Evolutionary conservation across 192 early-diverging fungal genomes (phyloP), one percentile per base, ranked within the genome.

Genomic region (Diversispora eburnea): DNA sequence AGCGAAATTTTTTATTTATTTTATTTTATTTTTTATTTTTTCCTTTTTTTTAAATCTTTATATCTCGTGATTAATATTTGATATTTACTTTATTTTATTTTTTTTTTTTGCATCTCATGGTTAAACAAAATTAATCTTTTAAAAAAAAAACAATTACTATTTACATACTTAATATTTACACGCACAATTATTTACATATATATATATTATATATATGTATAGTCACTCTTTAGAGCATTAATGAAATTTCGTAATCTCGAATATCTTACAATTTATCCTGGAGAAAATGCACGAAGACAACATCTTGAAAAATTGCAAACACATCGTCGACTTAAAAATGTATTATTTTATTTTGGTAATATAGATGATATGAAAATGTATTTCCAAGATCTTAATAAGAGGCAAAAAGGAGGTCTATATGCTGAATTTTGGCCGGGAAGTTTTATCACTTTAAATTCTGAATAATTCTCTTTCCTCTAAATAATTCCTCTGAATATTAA

Each of bases 271-370:
- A 62, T 62, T 41, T 62, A 62, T 62, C 60, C 60, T 22, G 60
- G 60, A 6, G 60, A 62, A 41, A 39, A 62, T 43, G 60, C 33
- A 41, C 22, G 39, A 41, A 22, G 60, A 43, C 60, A 62, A 17
- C 60, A 62, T 62, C 39, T 62, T 41, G 60, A 62, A 43, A 62
- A 62, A 19, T 62, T 62, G 41, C 60, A 62, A 62, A 41, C 60
- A n/a, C 60, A 62, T 62, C 60, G 60, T 41, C 60, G 60, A 17
- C 60, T 62, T 41, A 62, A 62, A 41, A 39, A 62, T 39, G 60
- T 62, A 1, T 15, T 41, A 7, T 62, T 62, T 17, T 62, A 62
- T 62, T 62, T 62, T 13, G 22, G 60, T 13, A 62, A 62, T 43
- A 62, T 17, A 17, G 60, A 62, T 17, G 60, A 62, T 4, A 33